Evolutionary conservation across 2,329 filamentous ascomycete species (phyloP).

Genomic region (Conoideocrella luteorostrata): DNA sequence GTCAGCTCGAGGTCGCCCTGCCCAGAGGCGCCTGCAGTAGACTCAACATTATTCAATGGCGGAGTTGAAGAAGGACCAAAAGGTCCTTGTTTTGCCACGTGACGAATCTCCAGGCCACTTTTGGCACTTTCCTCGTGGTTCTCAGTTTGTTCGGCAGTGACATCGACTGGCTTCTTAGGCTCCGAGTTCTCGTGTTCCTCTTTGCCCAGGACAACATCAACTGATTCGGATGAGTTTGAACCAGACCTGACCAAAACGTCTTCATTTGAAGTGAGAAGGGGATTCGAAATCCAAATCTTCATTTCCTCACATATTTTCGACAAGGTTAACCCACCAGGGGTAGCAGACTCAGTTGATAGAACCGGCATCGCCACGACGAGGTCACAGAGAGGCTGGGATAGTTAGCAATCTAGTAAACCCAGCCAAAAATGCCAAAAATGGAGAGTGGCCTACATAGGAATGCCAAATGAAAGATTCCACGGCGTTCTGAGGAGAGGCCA

Average conservation of each 20-base stretch:
- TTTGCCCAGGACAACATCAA: not conserved
- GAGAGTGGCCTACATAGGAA: no score
- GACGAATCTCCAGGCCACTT: no score
- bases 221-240: not conserved
- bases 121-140: not conserved
- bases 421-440: no score
- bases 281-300: constrained; percentile 3
- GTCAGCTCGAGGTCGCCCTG: not conserved
- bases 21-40: no score
- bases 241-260: no score
- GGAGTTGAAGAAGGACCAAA: not conserved
- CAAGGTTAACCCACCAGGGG: no score
- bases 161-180: not conserved
- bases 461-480: no score
- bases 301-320: constrained; percentile 6
- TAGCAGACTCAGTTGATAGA: not conserved
- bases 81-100: no score
- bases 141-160: not conserved
- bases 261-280: not conserved
- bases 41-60: no score
- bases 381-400: not conserved
- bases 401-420: no score
- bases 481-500: no score
- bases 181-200: not conserved
- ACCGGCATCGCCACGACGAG: not conserved